These are phyloP conservation scores for Halophytophthora batemanensis DNA, from an alignment of 352 stramenopile species.

Conservation along the genomic window DNA sequence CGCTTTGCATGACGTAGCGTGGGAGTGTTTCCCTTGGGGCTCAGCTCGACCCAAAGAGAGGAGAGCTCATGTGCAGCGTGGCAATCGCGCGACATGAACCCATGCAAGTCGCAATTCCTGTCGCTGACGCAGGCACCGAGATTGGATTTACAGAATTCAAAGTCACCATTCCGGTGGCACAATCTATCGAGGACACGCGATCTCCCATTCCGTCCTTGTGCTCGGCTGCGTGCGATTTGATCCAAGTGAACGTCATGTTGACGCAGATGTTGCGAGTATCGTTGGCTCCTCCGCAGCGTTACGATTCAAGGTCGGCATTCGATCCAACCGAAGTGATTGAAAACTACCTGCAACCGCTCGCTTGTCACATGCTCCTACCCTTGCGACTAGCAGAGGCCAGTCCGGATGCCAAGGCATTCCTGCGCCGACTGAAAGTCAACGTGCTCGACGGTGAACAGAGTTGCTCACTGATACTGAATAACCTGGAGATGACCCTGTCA, in stretches of 20 bases:
- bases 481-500: conserved; percentile 5
- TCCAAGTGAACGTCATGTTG: conserved; percentile 18
- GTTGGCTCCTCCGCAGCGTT: conserved; percentile 6
- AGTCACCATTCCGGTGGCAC: conserved; percentile 22
- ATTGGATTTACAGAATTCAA: conserved; percentile 27
- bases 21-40: conserved; percentile 24
- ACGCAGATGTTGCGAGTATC: conserved; percentile 10
- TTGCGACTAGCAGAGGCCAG: conserved; percentile 16
- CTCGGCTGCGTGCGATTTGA: conserved; percentile 15
- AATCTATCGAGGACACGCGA: conserved; percentile 7
- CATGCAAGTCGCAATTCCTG: conserved; percentile 9
- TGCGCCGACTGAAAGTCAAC: conserved; percentile 19
- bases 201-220: conserved; percentile 20
- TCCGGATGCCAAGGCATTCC: conserved; percentile 5
- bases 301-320: background rate
- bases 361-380: conserved; percentile 1
- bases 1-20: conserved; percentile 16
- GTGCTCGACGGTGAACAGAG: conserved; percentile 3
- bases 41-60: conserved; percentile 16
- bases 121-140: conserved; percentile 5
- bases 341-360: background rate
- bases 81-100: conserved; percentile 13
- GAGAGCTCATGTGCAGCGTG: conserved; percentile 17
- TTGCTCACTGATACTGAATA: conserved; percentile 14
- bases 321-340: background rate